These are phyloP conservation scores for Heliocybe sulcata DNA, from an alignment of 1,284 basidiomycete species.

Conservation along the genomic window DNA sequence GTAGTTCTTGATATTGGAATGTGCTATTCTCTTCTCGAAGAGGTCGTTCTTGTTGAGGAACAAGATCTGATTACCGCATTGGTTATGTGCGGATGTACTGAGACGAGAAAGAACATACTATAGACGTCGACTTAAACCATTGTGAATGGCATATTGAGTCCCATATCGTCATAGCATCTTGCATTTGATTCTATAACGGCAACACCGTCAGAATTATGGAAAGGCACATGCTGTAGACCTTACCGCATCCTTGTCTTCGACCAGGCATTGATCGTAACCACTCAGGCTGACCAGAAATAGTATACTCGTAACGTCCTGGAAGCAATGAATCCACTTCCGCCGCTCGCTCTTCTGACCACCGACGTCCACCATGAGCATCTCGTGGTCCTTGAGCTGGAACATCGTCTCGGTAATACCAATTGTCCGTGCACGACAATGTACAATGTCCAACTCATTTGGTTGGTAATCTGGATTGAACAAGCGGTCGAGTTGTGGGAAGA, in stretches of 20 bases:
- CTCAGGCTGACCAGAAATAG: conserved; percentile 82
- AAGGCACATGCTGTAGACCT: conserved; percentile 20
- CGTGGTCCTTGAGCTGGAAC: conserved; percentile 68
- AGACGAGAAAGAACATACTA: conserved; percentile 41
- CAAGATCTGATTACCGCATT: conserved; percentile 53
- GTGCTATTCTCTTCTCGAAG: conserved; percentile 74
- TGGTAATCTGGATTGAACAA: conserved; percentile 69
- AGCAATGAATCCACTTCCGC: conserved; percentile 86
- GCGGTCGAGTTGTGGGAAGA: conserved; percentile 72
- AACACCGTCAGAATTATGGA: not conserved
- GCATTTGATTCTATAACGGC: conserved; percentile 79
- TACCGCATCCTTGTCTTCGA: conserved; percentile 90
- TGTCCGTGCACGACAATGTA: conserved; percentile 81
- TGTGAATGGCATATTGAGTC: conserved; percentile 91
- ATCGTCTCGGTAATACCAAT: conserved; percentile 93
- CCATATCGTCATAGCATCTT: conserved; percentile 93
- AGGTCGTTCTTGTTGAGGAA: conserved; percentile 92
- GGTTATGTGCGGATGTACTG: conserved; percentile 1
- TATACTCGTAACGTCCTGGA: conserved; percentile 83
- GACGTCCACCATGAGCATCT: conserved; percentile 86
- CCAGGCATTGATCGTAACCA: conserved; percentile 88
- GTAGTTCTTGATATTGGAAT: conserved; percentile 79
- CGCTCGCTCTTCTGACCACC: conserved; percentile 88
- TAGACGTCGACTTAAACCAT: conserved; percentile 90
- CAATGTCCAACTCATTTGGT: conserved; percentile 81